These are phyloP conservation scores for Cyamopsis tetragonoloba DNA, from an alignment of 306 rosid genomes.

Conservation along the genomic window DNA sequence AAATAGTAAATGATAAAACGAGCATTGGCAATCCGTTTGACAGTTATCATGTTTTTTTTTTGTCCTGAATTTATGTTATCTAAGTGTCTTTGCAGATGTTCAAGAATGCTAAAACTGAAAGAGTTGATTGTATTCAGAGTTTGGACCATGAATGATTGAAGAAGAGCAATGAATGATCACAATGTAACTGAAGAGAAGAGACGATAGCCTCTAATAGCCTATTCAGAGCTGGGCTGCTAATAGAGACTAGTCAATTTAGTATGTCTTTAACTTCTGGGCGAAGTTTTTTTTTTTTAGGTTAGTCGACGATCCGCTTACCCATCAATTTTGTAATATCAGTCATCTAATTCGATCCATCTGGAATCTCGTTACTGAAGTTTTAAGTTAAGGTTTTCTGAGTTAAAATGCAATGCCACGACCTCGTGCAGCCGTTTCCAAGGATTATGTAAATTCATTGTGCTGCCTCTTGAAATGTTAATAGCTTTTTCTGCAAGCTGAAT, in stretches of 20 bases:
- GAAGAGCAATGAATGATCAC: conserved; percentile 12
- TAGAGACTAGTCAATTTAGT: conserved; percentile 34
- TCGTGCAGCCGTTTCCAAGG: conserved; percentile 35
- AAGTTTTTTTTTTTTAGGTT: conserved; percentile 44
- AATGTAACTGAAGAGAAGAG: conserved; percentile 30
- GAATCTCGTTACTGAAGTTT: conserved; percentile 28
- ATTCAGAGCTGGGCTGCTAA: conserved; percentile 36
- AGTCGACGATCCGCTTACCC: conserved; percentile 40
- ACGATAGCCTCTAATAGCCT: conserved; percentile 32
- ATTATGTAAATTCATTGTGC: conserved; percentile 38
- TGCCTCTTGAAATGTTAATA: conserved; percentile 33
- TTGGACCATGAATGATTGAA: conserved; percentile 23
- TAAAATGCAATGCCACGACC: conserved; percentile 33
- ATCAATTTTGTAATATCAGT: conserved; percentile 76
- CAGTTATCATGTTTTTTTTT: background rate
- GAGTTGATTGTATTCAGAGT: conserved; percentile 23
- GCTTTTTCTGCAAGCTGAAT: conserved; percentile 37
- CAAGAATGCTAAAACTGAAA: conserved; percentile 47
- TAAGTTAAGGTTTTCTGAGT: conserved; percentile 32
- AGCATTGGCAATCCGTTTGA: background rate
- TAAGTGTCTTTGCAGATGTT: conserved; percentile 55
- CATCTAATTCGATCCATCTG: conserved; percentile 39
- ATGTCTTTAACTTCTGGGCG: conserved; percentile 40
- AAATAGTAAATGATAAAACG: background rate
- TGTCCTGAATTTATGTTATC: conserved; percentile 6